Base-by-base conservation (phyloP, 2,329 filamentous ascomycete genomes). In the Colletotrichum incanum region DNA sequence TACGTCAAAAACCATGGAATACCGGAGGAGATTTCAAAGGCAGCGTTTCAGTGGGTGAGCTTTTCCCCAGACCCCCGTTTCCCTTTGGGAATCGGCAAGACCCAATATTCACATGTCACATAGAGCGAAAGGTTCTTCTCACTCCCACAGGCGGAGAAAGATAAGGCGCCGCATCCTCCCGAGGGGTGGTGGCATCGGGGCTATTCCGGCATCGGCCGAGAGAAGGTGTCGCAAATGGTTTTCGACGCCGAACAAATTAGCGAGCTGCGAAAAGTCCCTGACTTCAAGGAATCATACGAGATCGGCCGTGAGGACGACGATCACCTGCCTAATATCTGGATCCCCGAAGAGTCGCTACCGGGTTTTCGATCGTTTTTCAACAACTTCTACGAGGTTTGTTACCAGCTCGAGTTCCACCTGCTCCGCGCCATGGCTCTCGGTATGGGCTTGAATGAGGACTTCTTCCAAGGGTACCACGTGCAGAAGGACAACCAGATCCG, bases 401-500 rank as follows among this genome's bases (percentile, higher is more conserved):
- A 86, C 84, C 11, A 84, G 80, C 64, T 83, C 81, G 0, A 85
- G 80, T 45, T 62, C 56, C 78, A 85, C 43, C 78, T 87, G 18
- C 73, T 84, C 16, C 86, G 80, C 72, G 78, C 84, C 6, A 86
- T 88, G 79, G 86, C 86, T 7, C 80, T 86, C 63, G 86, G 86
- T 65, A 80, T 79, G 50, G 84, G 82, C 9, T 50, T 68, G 7
- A 26, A 58, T 23, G 50, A 59, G 31, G 65, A 26, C 43, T 71
- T 81, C 83, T n/a, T 79, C 78, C 0, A 49, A 50, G 18, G 23
- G 12, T 77, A 87, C 55, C 90, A 92, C 78, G 85, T 84, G 43
- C 86, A 86, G 0, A 83, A 87, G 68, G 87, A 90, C 74, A 90
- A 90, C 73, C 90, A 91, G 72, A 81, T 92, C 12, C 85, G 91